Conservation (phyloP, 2,329 filamentous ascomycete genomes). For the Colletotrichum sp. region DNA sequence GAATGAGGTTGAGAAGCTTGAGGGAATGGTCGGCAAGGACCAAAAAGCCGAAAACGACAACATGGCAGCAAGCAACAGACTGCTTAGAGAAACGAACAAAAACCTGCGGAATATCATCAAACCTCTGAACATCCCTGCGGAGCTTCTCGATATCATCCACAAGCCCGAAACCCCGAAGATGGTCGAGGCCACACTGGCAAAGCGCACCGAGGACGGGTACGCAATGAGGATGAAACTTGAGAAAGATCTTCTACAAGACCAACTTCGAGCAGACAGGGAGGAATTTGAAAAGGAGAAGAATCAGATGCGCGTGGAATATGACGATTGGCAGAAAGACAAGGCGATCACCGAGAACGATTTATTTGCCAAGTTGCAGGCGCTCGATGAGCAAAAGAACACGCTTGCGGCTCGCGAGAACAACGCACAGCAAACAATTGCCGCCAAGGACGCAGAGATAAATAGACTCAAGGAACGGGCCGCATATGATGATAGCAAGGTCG, state of each 20-base stretch:
- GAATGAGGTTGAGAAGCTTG: neutral
- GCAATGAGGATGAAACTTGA: neutral
- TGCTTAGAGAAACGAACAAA: neutral
- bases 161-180: neutral
- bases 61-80: neutral
- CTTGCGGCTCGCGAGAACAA: neutral
- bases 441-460: neutral
- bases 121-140: neutral
- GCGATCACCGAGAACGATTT: neutral
- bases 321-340: neutral
- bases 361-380: neutral
- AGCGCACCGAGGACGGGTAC: neutral
- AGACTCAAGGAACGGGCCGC: neutral
- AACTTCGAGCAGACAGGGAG: neutral
- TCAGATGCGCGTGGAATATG: neutral
- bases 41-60: neutral
- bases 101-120: neutral
- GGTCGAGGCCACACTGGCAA: neutral
- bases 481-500: neutral
- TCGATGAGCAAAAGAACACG: neutral
- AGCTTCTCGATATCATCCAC: neutral
- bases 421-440: neutral
- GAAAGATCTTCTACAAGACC: neutral
- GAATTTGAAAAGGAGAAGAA: neutral
- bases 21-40: neutral